These are phyloP conservation scores for Eimeria brunetti DNA, from an alignment of 169 alveolate genomes.

Conservation along the genomic window DNA sequence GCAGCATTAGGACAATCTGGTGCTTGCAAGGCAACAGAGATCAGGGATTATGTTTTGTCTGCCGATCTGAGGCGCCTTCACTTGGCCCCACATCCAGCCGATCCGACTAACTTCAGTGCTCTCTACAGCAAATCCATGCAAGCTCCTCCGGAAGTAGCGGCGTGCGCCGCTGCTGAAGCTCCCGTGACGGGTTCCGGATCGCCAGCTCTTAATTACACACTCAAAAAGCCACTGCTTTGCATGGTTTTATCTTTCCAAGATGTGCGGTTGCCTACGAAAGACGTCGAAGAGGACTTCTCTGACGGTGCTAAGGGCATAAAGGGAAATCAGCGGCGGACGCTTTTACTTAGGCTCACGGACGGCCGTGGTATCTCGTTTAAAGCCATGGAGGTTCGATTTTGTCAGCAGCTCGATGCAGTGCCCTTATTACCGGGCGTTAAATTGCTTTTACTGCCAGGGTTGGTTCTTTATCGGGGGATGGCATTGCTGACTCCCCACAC, in stretches of 20 bases:
- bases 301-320: constrained; percentile 58
- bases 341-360: constrained; percentile 69
- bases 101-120: constrained; percentile 29
- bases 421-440: constrained; percentile 76
- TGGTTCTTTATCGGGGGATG: constrained; percentile 30
- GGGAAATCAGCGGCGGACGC: constrained; percentile 67
- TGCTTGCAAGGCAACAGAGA: neutral
- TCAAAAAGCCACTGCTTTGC: constrained; percentile 57
- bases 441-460: constrained; percentile 57
- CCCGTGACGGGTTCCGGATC: neutral
- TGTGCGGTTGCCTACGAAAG: constrained; percentile 73
- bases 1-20: constrained; percentile 62
- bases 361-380: constrained; percentile 77
- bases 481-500: constrained; percentile 55
- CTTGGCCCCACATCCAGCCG: constrained; percentile 73
- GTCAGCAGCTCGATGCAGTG: constrained; percentile 72
- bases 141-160: constrained; percentile 74
- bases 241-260: constrained; percentile 78
- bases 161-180: constrained; percentile 31
- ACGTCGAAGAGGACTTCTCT: constrained; percentile 70
- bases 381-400: constrained; percentile 68
- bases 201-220: neutral
- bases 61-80: constrained; percentile 70
- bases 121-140: constrained; percentile 56
- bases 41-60: constrained; percentile 65